Evolutionary conservation across 164 flowering plant species (phyloP).

Genomic region (Chimonanthus praecox): DNA sequence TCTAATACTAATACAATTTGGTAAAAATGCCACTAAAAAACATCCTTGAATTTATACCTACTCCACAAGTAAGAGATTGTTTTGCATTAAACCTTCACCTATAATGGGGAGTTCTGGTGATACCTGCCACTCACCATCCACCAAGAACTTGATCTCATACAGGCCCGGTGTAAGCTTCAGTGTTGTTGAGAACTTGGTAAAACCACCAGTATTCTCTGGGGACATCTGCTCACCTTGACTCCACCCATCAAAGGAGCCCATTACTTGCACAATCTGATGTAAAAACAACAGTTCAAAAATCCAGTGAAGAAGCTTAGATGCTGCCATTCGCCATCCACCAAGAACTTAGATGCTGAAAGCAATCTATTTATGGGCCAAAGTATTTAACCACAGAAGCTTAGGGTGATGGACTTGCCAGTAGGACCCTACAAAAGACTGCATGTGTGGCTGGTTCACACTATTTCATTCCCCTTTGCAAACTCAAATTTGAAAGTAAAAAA

Average conservation of each 20-base stretch:
- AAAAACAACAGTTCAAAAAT: neutral
- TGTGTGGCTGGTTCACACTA: no score
- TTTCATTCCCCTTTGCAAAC: no score
- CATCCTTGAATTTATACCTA: slow-evolving; percentile 22
- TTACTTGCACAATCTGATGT: slow-evolving; percentile 75
- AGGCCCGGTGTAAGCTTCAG: slow-evolving; percentile 87
- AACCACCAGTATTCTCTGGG: slow-evolving; percentile 69
- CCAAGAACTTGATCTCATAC: slow-evolving; percentile 91
- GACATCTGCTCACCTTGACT: slow-evolving; percentile 85
- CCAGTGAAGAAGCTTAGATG: neutral
- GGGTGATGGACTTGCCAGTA: no score
- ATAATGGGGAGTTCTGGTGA: slow-evolving; percentile 77
- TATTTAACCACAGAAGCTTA: no score
- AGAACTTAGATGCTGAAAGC: no score
- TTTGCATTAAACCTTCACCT: slow-evolving; percentile 70
- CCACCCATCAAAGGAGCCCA: slow-evolving; percentile 97
- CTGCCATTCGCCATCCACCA: no score
- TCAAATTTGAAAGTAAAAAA: no score
- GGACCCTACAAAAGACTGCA: no score
- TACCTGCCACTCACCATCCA: slow-evolving; percentile 85
- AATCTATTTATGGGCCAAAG: no score
- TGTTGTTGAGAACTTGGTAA: slow-evolving; percentile 62
- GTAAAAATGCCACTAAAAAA: neutral
- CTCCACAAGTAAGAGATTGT: slow-evolving; percentile 70
- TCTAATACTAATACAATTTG: neutral